These are phyloP conservation scores for Yamadazyma buinensis DNA, from an alignment of 1,139 yeast species.

Conservation along the genomic window DNA sequence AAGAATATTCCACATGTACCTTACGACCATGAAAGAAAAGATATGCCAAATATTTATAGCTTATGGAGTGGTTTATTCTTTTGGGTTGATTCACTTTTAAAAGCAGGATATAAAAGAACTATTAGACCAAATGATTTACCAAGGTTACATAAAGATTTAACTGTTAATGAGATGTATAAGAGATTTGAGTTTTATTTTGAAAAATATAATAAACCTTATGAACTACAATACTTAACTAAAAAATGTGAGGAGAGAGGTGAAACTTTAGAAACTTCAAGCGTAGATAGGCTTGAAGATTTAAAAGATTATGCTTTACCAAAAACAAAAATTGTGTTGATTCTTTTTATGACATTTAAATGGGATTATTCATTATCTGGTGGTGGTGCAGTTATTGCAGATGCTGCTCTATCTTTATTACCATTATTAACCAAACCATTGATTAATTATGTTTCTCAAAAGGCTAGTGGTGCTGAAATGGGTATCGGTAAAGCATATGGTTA, in stretches of 20 bases:
- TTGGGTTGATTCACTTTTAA: slow-evolving; percentile 60
- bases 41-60: slow-evolving; percentile 26
- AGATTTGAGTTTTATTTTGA: slow-evolving; percentile 29
- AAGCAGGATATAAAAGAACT: slow-evolving; percentile 65
- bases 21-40: slow-evolving; percentile 42
- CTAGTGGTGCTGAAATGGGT: slow-evolving; percentile 20
- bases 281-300: slow-evolving; percentile 15
- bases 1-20: slow-evolving; percentile 51
- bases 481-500: slow-evolving; percentile 37
- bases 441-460: slow-evolving; percentile 22
- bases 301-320: slow-evolving; percentile 4
- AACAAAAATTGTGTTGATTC: slow-evolving; percentile 11
- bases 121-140: slow-evolving; percentile 62
- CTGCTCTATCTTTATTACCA: slow-evolving; percentile 23
- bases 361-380: slow-evolving; percentile 22
- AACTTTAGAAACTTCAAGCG: slow-evolving; percentile 11
- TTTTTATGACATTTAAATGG: slow-evolving; percentile 27
- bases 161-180: slow-evolving; percentile 45
- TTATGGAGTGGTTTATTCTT: slow-evolving; percentile 39
- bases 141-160: slow-evolving; percentile 48
- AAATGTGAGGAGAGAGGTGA: slow-evolving; percentile 23
- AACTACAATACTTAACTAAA: slow-evolving; percentile 20
- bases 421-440: slow-evolving; percentile 28
- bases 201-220: slow-evolving; percentile 23
- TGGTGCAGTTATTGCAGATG: slow-evolving; percentile 19